Evolutionary conservation across 1,139 yeast species (phyloP).

Genomic region (Suhomyces choctaworum): DNA sequence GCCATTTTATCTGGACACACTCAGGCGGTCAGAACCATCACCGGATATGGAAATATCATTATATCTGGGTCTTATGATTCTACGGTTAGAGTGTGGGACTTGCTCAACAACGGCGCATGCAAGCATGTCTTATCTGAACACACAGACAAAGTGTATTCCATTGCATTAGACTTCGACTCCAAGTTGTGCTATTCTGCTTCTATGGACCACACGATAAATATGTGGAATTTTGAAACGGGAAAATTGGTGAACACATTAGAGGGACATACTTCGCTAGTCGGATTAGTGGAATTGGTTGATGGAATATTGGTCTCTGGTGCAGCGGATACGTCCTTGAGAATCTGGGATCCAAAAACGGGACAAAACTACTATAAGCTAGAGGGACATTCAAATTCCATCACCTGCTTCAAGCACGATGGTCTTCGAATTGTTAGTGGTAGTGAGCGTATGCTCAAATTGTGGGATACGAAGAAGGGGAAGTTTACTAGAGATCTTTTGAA

Average conservation of each 20-base stretch:
- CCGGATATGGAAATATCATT: constrained; percentile 81
- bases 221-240: constrained; percentile 87
- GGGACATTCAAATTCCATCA: constrained; percentile 87
- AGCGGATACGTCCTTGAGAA: constrained; percentile 86
- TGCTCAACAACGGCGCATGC: constrained; percentile 68
- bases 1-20: constrained; percentile 83
- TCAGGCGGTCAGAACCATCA: constrained; percentile 82
- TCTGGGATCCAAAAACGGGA: constrained; percentile 89
- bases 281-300: constrained; percentile 75
- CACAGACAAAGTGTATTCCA: constrained; percentile 81
- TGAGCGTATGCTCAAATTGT: constrained; percentile 73
- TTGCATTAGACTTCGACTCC: constrained; percentile 73
- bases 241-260: constrained; percentile 62
- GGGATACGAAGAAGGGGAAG: constrained; percentile 81
- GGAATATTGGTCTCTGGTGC: constrained; percentile 92
- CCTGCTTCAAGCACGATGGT: constrained; percentile 91
- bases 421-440: constrained; percentile 86
- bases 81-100: constrained; percentile 90
- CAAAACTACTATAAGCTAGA: constrained; percentile 66
- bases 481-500: constrained; percentile 72
- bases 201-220: constrained; percentile 83
- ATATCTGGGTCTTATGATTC: constrained; percentile 92
- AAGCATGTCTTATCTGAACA: constrained; percentile 79
- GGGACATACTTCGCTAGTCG: constrained; percentile 90
- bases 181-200: constrained; percentile 89